Base-by-base conservation (phyloP, 768 basidiomycete species). In the Termitomyces sp. region DNA sequence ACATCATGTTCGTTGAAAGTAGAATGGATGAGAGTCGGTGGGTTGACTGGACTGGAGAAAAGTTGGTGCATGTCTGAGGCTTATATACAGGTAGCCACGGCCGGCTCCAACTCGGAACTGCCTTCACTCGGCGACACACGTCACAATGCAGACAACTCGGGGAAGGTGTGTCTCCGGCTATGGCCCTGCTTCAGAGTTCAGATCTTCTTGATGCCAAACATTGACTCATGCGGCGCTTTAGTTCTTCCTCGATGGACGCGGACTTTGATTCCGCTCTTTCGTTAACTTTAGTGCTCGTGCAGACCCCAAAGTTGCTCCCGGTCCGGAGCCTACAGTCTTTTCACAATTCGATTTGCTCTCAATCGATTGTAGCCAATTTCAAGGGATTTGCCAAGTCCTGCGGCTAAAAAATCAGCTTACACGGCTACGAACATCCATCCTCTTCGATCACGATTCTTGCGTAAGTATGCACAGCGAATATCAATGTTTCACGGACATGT, bases 191-290 rank as follows among this genome's bases (percentile, higher is more conserved):
- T 53, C 51, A 39, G 3, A 39, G 16, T 39, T 39, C 62, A 61
- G 27, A 53, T 48, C 51, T 61, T 56, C 52, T 44, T 47, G 22
- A 41, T 53, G 27, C 48, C 36, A 46, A 49, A 41, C 50, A 41
- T 44, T 55, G 56, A n/a, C 36, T 33, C 49, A 39, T 24, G 33
- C 57, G 37, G 30, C 58, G 37, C 50, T 34, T 31, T 42, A 47
- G 37, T 41, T 48, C 34, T 56, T 58, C 52, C 52, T 57, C 41
- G 20, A 58, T 49, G 20, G 55, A 59, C 22, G 22, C 50, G 31
- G 22, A 52, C 49, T 62, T 57, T 41, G 45, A 53, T 55, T 59
- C 65, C 61, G 61, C 47, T 64, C 57, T 59, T 59, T 63, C 65
- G 63, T 45, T 50, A 57, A 60, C 57, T 48, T 64, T 34, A 44